Percentiles rank a stretch among this genome's conserved stretches.
Conservation (phyloP, 2,329 filamentous ascomycete genomes). For the Colletotrichum orbiculare region DNA sequence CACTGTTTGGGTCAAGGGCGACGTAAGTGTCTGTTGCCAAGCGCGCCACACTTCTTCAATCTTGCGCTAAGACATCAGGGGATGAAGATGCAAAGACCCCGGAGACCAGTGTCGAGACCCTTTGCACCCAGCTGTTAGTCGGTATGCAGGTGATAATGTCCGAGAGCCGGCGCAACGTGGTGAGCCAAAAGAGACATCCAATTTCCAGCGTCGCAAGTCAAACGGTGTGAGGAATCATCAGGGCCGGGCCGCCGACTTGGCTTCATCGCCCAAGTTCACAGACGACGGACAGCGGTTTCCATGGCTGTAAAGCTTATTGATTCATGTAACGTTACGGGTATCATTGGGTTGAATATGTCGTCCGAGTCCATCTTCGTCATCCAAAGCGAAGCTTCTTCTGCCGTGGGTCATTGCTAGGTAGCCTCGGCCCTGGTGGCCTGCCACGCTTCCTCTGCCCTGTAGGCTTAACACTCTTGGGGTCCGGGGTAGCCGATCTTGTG, state of each 20-base stretch:
- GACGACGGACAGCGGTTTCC: background rate
- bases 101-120: background rate
- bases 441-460: constrained; percentile 51
- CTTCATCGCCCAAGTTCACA: background rate
- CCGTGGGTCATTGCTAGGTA: constrained; percentile 51
- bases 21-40: background rate
- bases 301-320: background rate
- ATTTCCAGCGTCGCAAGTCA: background rate
- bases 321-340: constrained; percentile 14
- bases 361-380: constrained; percentile 38
- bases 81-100: background rate
- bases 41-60: background rate
- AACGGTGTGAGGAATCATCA: background rate
- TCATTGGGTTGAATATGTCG: constrained; percentile 14
- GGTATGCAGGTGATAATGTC: background rate
- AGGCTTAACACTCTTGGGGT: constrained; percentile 50
- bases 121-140: background rate
- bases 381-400: constrained; percentile 67
- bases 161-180: background rate
- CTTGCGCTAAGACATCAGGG: background rate
- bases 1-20: constrained; percentile 3
- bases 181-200: background rate
- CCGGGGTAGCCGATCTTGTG: constrained; percentile 44
- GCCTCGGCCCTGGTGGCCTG: constrained; percentile 46
- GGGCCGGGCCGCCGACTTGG: background rate